phyloP scores from a whole-genome alignment of 2,329 filamentous ascomycete species.

The Claviceps pazoutovae region DNA sequence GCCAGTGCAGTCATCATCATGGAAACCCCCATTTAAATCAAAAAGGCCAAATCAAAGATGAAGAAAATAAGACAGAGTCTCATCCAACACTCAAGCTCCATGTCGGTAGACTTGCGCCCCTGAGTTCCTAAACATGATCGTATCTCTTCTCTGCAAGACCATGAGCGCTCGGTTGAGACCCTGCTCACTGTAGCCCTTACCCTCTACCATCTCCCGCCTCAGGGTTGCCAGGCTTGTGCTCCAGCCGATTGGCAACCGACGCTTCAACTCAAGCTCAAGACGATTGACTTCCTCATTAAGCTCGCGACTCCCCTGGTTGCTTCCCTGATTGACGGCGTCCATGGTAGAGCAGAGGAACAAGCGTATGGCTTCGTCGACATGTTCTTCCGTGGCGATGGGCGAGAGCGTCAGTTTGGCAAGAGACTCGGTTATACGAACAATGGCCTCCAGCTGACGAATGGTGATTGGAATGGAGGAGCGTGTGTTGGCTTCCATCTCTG shows the following conservation, averaged over 20 bases:
- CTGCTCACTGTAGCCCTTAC: conserved; percentile 79
- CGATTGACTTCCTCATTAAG: conserved; percentile 79
- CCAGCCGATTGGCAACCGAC: conserved; percentile 86
- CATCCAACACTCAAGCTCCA: conserved; percentile 36
- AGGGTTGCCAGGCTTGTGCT: conserved; percentile 80
- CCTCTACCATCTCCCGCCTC: conserved; percentile 80
- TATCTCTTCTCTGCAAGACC: conserved; percentile 77
- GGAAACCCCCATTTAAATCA: background rate
- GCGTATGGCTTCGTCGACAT: conserved; percentile 94
- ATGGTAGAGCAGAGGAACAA: conserved; percentile 94
- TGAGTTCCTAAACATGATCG: conserved; percentile 66
- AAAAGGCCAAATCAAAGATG: background rate
- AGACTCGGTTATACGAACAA: conserved; percentile 92
- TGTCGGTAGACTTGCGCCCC: conserved; percentile 63
- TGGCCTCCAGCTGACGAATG: conserved; percentile 89
- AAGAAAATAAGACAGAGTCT: background rate
- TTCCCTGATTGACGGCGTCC: conserved; percentile 90
- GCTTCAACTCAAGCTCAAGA: conserved; percentile 77
- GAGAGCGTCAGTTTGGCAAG: conserved; percentile 83
- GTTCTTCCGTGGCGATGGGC: conserved; percentile 72
- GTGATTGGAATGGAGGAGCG: conserved; percentile 95
- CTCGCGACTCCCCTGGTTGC: conserved; percentile 70
- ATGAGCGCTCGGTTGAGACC: conserved; percentile 72
- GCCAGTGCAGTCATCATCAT: background rate
- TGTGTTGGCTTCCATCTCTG: conserved; percentile 77